Base-by-base conservation (phyloP, 2,329 filamentous ascomycete genomes). In the Gaeumannomyces tritici region DNA sequence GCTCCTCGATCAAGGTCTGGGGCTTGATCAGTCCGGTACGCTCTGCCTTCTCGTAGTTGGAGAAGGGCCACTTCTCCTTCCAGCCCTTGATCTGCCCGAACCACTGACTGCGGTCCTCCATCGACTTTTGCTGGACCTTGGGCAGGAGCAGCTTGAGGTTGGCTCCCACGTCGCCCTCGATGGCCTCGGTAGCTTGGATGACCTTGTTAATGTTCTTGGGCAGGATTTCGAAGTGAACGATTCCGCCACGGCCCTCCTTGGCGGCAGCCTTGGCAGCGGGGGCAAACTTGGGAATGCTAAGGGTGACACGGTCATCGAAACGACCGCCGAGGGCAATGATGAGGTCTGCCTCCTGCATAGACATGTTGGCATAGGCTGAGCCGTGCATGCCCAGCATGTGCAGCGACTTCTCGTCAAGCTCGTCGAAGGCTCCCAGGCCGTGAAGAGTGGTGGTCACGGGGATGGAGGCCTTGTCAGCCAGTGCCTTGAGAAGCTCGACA, bases 121-220 rank as follows among this genome's bases (percentile, higher is more conserved):
- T 84, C 1, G 83, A 75, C 65, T 84, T 85, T 28, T 79, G 67
- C 61, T 90, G 76, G 27, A 97, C 77, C 61, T 85, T 80, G 13
- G 93, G 93, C 47, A 98, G 70, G 61, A 98, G 86, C 33, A 84
- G 77, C 61, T 81, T 81, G 42, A 98, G 80, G 75, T 96, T 98
- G 24, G 87, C 79, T 3, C 88, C 87, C 33, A 96, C 91, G 71
- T 98, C 93, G 64, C 95, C 95, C 77, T 96, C 93, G 24, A 98
- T 88, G 57, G 95, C 93, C 78, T 97, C 92, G 55, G 90, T 97
- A 9, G 93, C 93, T 77, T 98, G 91, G 18, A 99, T 89, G 55
- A 98, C 93, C 84, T 98, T 99, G 86, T 98, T 98, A 79, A 98
- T 98, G 81, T 99, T 98, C 87, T 99, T 99, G 70, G 95, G 93